phyloP scores from a whole-genome alignment of 768 basidiomycete species.

The Cyclocybe cylindracea region DNA sequence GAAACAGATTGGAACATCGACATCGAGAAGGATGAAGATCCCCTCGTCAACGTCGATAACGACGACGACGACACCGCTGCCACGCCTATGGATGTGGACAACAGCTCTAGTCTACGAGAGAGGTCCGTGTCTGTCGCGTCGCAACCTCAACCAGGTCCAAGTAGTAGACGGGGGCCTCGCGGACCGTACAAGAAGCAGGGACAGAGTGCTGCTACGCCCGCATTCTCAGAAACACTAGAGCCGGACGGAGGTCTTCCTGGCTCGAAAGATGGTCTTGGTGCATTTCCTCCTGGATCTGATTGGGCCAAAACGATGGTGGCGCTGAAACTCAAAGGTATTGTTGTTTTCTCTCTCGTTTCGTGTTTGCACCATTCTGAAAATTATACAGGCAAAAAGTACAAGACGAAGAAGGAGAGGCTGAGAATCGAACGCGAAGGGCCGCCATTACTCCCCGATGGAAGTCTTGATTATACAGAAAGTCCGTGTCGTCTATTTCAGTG shows the following conservation, averaged over 20 bases:
- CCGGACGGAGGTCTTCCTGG: constrained; percentile 75
- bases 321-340: constrained; percentile 71
- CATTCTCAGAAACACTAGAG: constrained; percentile 54
- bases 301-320: constrained; percentile 74
- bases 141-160: constrained; percentile 35
- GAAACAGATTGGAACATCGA: constrained; percentile 87
- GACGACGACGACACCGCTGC: constrained; percentile 35
- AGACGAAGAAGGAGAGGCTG: constrained; percentile 79
- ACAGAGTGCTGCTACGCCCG: constrained; percentile 20
- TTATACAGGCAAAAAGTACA: constrained; percentile 67
- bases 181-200: constrained; percentile 54
- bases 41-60: constrained; percentile 38
- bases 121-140: constrained; percentile 50
- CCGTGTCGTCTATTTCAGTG: constrained; percentile 21
- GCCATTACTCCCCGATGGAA: constrained; percentile 73
- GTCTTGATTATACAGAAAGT: constrained; percentile 75
- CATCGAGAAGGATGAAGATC: constrained; percentile 62
- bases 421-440: constrained; percentile 79
- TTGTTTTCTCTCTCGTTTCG: neutral
- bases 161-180: constrained; percentile 44
- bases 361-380: neutral
- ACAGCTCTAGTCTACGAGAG: constrained; percentile 30
- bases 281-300: constrained; percentile 70
- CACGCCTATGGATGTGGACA: constrained; percentile 50
- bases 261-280: constrained; percentile 72